These are phyloP conservation scores for Colletotrichum endophyticum DNA, from an alignment of 2,329 filamentous ascomycete species.

Conservation along the genomic window DNA sequence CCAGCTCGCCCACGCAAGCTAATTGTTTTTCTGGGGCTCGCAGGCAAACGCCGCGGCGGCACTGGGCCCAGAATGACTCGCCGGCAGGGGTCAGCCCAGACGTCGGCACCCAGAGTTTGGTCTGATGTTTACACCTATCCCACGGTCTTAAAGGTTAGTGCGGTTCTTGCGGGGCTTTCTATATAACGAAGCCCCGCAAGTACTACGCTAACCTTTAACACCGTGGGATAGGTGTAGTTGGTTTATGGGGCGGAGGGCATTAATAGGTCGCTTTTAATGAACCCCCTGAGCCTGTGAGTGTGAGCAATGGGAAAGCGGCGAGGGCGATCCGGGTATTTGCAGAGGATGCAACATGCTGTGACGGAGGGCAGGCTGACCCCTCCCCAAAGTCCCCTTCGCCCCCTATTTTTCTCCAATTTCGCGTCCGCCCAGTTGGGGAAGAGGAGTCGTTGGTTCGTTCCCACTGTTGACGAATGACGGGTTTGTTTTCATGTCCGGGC, in stretches of 20 bases:
- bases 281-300: neutral
- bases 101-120: slow-evolving; percentile 1
- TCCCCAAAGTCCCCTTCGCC: neutral
- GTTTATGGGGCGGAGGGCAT: neutral
- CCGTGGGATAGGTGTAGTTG: too few species aligned
- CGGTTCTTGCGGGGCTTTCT: too few species aligned
- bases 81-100: slow-evolving; percentile 3
- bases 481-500: neutral
- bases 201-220: too few species aligned
- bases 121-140: slow-evolving; percentile 13
- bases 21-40: slow-evolving; percentile 8
- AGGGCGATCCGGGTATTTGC: neutral
- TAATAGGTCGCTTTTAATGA: neutral
- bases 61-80: slow-evolving; percentile 1
- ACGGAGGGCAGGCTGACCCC: neutral
- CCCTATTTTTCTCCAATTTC: neutral
- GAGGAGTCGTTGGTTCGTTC: neutral
- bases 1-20: slow-evolving; percentile 12
- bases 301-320: neutral
- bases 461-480: neutral
- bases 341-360: neutral
- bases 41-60: neutral
- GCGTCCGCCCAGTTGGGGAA: neutral
- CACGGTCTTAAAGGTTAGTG: too few species aligned
- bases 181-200: too few species aligned